phyloP scores from a whole-genome alignment of 2,329 filamentous ascomycete species.

The Apiospora rasikravindrae region DNA sequence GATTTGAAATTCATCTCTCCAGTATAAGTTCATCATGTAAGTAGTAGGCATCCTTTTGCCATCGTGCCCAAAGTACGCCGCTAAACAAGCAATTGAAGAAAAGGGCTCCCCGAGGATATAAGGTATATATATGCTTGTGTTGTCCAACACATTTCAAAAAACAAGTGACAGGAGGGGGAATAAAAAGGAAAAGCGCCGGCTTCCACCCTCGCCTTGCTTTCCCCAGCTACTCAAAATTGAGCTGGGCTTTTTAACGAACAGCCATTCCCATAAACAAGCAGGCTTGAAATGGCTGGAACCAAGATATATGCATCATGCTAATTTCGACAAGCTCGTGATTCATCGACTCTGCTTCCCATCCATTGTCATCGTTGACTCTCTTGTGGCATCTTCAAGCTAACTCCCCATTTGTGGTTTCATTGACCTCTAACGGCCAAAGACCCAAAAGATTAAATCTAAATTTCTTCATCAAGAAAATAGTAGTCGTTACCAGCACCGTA shows the following conservation, averaged over 20 bases:
- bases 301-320: background rate
- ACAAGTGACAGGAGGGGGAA: background rate
- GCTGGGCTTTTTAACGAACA: background rate
- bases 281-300: background rate
- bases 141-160: background rate
- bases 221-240: background rate
- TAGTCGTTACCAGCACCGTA: slow-evolving; percentile 59
- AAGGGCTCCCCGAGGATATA: slow-evolving; percentile 5
- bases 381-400: background rate
- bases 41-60: background rate
- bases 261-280: background rate
- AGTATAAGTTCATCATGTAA: background rate
- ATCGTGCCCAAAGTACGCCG: background rate
- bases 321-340: slow-evolving; percentile 4
- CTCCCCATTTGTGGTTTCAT: background rate
- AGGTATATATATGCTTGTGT: background rate
- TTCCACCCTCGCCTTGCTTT: background rate
- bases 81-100: background rate
- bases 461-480: background rate
- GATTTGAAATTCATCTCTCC: background rate
- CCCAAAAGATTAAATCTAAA: background rate
- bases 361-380: background rate
- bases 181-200: background rate
- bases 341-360: background rate
- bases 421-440: background rate